Evolutionary conservation across 345 rosid genomes (phyloP).

Genomic region (Streptanthus diversifolius): DNA sequence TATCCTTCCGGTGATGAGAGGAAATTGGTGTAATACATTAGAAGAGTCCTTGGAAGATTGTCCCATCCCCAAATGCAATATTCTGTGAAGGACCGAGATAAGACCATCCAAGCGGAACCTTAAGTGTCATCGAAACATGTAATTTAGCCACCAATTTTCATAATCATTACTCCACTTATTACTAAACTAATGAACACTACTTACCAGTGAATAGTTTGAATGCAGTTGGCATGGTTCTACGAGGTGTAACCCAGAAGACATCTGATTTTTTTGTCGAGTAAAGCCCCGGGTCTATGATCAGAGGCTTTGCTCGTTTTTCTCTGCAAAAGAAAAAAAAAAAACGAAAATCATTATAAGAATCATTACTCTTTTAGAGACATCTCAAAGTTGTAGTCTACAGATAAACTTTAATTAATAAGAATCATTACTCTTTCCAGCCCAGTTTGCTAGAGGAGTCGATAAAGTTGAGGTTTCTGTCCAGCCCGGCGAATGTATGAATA

Average conservation of each 20-base stretch:
- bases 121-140: neutral
- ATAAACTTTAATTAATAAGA: neutral
- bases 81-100: constrained; percentile 26
- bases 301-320: constrained; percentile 90
- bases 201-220: constrained; percentile 85
- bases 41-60: constrained; percentile 33
- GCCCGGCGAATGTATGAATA: constrained; percentile 48
- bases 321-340: constrained; percentile 37
- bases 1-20: constrained; percentile 47
- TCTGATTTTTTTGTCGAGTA: constrained; percentile 69
- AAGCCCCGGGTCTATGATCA: constrained; percentile 96
- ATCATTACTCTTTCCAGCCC: constrained; percentile 88
- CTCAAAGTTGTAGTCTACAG: neutral
- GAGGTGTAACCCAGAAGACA: constrained; percentile 69
- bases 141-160: neutral
- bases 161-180: neutral
- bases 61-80: constrained; percentile 38
- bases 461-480: constrained; percentile 63
- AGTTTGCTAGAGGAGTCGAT: constrained; percentile 67
- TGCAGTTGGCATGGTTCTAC: constrained; percentile 78
- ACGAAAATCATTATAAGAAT: neutral
- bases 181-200: constrained; percentile 10
- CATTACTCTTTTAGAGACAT: neutral
- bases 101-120: constrained; percentile 46
- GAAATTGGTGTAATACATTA: constrained; percentile 44